These are phyloP conservation scores for Alternaria angustiovoidea DNA, from an alignment of 2,329 filamentous ascomycete genomes.

Conservation along the genomic window DNA sequence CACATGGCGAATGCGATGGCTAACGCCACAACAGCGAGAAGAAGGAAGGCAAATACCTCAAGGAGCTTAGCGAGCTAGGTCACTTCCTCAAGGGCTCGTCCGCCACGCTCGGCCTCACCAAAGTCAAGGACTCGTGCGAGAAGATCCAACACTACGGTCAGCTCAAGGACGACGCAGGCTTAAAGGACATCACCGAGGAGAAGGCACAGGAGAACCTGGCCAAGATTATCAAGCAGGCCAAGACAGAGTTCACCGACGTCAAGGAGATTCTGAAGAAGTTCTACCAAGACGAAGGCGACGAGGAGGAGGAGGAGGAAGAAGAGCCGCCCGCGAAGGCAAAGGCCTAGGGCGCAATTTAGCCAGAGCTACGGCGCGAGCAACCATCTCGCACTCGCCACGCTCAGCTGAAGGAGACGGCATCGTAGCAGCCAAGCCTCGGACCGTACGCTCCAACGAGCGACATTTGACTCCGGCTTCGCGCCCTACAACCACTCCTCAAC, in stretches of 20 bases:
- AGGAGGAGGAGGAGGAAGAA: constrained; percentile 54
- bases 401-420: constrained; percentile 2
- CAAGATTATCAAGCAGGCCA: constrained; percentile 74
- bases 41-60: constrained; percentile 64
- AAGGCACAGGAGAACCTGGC: constrained; percentile 72
- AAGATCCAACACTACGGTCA: constrained; percentile 95
- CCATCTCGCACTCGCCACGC: constrained; percentile 19
- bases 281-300: constrained; percentile 62
- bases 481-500: constrained; percentile 8
- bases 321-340: constrained; percentile 6
- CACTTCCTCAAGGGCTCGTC: constrained; percentile 98
- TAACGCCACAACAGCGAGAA: constrained; percentile 61
- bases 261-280: constrained; percentile 75
- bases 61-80: constrained; percentile 80
- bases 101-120: constrained; percentile 87
- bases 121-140: constrained; percentile 92
- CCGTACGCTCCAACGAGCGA: constrained; percentile 6
- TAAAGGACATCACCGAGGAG: constrained; percentile 70
- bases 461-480: constrained; percentile 8
- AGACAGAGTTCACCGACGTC: constrained; percentile 78
- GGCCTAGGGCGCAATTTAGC: constrained; percentile 1
- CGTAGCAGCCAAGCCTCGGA: constrained; percentile 3
- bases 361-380: constrained; percentile 15
- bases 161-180: constrained; percentile 79
- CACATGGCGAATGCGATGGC: constrained; percentile 1